A percentile compares a stretch with the other conserved stretches of the same genome.
phyloP scores from a whole-genome alignment of 192 early-diverging fungal species.

The Umbelopsis isabellina region DNA sequence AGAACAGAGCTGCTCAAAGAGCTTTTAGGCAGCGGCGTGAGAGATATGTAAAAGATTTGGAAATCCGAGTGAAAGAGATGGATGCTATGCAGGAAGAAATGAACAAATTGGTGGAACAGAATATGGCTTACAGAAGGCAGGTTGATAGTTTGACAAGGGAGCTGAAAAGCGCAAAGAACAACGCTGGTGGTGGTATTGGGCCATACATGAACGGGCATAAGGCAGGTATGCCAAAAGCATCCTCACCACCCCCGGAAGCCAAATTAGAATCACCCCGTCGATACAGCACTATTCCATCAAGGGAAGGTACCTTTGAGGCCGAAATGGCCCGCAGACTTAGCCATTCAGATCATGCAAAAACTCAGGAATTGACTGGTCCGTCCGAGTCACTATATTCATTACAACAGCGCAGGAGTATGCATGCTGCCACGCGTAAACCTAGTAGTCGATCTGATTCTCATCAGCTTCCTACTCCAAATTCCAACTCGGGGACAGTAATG shows the following conservation, averaged over 20 bases:
- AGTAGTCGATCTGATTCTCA: background rate
- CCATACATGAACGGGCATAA: background rate
- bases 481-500: background rate
- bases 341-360: background rate
- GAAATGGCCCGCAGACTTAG: constrained; percentile 9
- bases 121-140: constrained; percentile 19
- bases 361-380: background rate
- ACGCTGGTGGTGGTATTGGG: background rate
- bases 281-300: background rate
- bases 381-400: constrained; percentile 9
- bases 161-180: background rate
- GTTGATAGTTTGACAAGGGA: constrained; percentile 14
- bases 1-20: constrained; percentile 89
- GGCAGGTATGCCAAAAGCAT: background rate
- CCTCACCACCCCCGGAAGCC: constrained; percentile 6
- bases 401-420: background rate
- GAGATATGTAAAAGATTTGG: constrained; percentile 79
- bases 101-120: constrained; percentile 30
- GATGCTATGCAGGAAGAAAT: constrained; percentile 37
- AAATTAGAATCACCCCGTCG: background rate
- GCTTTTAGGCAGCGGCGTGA: constrained; percentile 89
- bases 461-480: background rate
- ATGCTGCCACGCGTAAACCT: background rate
- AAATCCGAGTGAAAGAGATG: constrained; percentile 70
- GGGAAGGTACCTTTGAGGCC: background rate